Evolutionary conservation across 1,139 yeast species (phyloP).

Genomic region (Trichomonascaceae sp.): DNA sequence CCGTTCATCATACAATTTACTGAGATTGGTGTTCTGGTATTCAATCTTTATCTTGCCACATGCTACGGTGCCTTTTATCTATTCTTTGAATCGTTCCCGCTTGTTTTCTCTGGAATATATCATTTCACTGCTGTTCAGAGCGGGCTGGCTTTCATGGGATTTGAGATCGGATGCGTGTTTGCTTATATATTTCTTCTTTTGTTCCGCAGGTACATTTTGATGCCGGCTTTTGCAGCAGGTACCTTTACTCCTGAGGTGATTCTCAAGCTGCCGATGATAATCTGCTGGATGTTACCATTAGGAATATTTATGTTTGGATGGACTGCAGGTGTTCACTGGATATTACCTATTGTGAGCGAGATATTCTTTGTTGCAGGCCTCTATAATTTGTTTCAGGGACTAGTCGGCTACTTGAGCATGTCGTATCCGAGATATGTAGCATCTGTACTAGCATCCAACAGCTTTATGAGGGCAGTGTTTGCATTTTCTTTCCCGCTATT

Average conservation of each 20-base stretch:
- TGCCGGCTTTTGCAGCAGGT: slow-evolving; percentile 9
- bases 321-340: slow-evolving; percentile 70
- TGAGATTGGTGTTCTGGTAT: slow-evolving; percentile 32
- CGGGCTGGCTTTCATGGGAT: slow-evolving; percentile 44
- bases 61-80: slow-evolving; percentile 50
- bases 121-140: slow-evolving; percentile 44
- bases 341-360: slow-evolving; percentile 72
- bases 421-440: slow-evolving; percentile 66
- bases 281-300: slow-evolving; percentile 49
- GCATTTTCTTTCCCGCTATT: slow-evolving; percentile 56
- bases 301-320: slow-evolving; percentile 48
- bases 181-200: slow-evolving; percentile 20
- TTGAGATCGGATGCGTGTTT: slow-evolving; percentile 40
- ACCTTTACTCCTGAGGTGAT: slow-evolving; percentile 13
- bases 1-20: slow-evolving; percentile 36
- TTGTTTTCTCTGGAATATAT: slow-evolving; percentile 42
- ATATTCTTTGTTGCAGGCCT: slow-evolving; percentile 71
- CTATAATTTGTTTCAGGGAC: slow-evolving; percentile 67
- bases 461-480: slow-evolving; percentile 42
- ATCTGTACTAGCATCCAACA: slow-evolving; percentile 52
- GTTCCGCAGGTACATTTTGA: slow-evolving; percentile 10
- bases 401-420: slow-evolving; percentile 63
- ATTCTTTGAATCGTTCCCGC: slow-evolving; percentile 59
- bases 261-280: slow-evolving; percentile 26
- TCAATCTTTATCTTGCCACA: slow-evolving; percentile 46